Percentiles rank a stretch among this genome's conserved stretches.
Conservation (phyloP, 1,139 yeast genomes). For the Saccharomyces hybrid region DNA sequence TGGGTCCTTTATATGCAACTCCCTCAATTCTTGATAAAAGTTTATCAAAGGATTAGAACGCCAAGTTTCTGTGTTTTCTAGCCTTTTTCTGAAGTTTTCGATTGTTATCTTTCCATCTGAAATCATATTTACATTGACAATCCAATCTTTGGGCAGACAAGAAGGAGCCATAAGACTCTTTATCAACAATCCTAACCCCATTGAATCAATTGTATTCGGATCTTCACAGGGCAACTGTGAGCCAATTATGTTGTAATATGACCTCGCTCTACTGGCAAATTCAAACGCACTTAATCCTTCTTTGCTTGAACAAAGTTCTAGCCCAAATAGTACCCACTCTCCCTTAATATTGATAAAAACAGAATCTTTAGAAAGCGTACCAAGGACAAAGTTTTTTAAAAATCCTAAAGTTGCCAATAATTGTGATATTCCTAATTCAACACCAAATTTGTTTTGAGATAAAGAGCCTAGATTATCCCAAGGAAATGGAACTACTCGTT, state of each 20-base stretch:
- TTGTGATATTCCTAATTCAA: slow-evolving; percentile 53
- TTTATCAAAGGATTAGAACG: slow-evolving; percentile 15
- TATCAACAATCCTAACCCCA: slow-evolving; percentile 52
- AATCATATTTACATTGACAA: slow-evolving; percentile 8
- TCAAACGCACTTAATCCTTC: slow-evolving; percentile 33
- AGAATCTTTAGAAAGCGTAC: slow-evolving; percentile 49
- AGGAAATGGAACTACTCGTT: slow-evolving; percentile 57
- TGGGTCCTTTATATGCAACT: slow-evolving; percentile 25
- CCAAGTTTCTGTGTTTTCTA: slow-evolving; percentile 16
- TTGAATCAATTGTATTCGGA: slow-evolving; percentile 50
- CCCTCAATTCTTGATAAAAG: slow-evolving; percentile 24
- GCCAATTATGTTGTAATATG: slow-evolving; percentile 36
- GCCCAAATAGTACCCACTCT: slow-evolving; percentile 81
- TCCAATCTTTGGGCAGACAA: slow-evolving; percentile 19
- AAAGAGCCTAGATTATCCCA: slow-evolving; percentile 17
- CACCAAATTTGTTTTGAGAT: slow-evolving; percentile 32
- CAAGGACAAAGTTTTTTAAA: slow-evolving; percentile 58
- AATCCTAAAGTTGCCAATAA: slow-evolving; percentile 51
- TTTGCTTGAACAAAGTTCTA: slow-evolving; percentile 57
- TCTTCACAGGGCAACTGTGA: slow-evolving; percentile 14
- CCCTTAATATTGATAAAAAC: slow-evolving; percentile 62
- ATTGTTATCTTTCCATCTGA: slow-evolving; percentile 15
- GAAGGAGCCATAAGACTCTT: slow-evolving; percentile 41
- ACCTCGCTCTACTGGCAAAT: slow-evolving; percentile 17
- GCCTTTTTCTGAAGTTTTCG: slow-evolving; percentile 11